phyloP scores from a whole-genome alignment of 495 filamentous ascomycete species.

The Acidiella bohemica region DNA sequence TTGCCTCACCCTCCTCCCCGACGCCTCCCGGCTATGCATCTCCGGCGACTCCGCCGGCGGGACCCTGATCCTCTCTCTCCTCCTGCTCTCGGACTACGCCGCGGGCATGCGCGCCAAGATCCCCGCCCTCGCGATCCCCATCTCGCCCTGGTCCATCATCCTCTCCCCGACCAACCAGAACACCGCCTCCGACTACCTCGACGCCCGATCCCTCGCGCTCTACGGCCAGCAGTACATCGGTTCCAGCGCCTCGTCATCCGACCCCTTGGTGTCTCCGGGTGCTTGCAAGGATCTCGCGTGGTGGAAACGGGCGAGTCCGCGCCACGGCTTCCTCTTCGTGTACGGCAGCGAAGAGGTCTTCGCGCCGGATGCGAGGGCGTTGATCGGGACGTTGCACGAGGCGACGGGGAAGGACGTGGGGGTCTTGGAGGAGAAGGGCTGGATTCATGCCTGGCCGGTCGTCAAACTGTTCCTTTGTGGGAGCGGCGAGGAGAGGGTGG shows the following conservation, averaged over 20 bases:
- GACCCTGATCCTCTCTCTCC: slow-evolving; percentile 50
- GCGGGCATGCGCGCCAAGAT: slow-evolving; percentile 32
- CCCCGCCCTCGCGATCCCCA: slow-evolving; percentile 46
- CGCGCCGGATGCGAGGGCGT: slow-evolving; percentile 43
- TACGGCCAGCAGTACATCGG: slow-evolving; percentile 56
- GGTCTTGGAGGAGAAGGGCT: slow-evolving; percentile 41
- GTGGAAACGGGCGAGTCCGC: slow-evolving; percentile 50
- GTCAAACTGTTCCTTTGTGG: slow-evolving; percentile 52
- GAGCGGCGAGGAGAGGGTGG: slow-evolving; percentile 39
- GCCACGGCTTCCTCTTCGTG: slow-evolving; percentile 44
- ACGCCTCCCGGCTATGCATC: slow-evolving; percentile 46
- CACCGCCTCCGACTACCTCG: slow-evolving; percentile 49
- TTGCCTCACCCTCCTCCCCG: slow-evolving; percentile 37
- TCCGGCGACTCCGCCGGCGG: slow-evolving; percentile 65
- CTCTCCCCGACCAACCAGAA: slow-evolving; percentile 41
- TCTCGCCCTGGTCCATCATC: slow-evolving; percentile 43
- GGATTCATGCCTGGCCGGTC: slow-evolving; percentile 70
- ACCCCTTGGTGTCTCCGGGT: slow-evolving; percentile 54
- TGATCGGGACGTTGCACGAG: slow-evolving; percentile 36
- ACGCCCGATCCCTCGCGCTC: slow-evolving; percentile 38
- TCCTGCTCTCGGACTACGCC: slow-evolving; percentile 42
- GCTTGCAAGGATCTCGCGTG: slow-evolving; percentile 45
- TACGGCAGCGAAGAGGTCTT: slow-evolving; percentile 64
- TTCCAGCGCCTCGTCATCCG: slow-evolving; percentile 29
- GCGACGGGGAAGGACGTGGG: slow-evolving; percentile 36